A percentile compares a stretch with the other conserved stretches of the same genome.
These are phyloP conservation scores for Circinella minor DNA, from an alignment of 371 early-diverging fungal genomes.

Conservation along the genomic window DNA sequence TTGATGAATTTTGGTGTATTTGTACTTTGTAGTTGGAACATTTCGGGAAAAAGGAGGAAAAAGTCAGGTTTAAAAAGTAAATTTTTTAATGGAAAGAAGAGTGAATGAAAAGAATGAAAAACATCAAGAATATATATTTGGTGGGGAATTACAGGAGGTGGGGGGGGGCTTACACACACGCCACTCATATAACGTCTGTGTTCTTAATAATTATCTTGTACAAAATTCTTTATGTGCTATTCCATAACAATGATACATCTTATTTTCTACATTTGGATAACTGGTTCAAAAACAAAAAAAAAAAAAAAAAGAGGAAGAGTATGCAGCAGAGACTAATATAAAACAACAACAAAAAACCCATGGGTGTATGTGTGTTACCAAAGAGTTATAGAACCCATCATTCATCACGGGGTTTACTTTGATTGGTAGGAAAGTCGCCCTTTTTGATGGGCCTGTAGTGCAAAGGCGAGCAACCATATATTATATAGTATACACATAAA, in stretches of 20 bases:
- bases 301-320: background rate
- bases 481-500: background rate
- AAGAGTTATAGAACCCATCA: background rate
- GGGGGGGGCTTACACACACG: background rate
- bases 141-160: background rate
- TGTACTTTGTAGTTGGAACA: background rate
- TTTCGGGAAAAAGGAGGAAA: constrained; percentile 7
- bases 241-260: constrained; percentile 6
- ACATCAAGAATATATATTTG: constrained; percentile 10
- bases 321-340: too few relatives aligned
- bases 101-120: constrained; percentile 3
- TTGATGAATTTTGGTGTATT: background rate
- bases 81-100: background rate
- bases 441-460: constrained; percentile 7
- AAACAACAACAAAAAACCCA: background rate
- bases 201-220: background rate
- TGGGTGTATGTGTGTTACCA: background rate
- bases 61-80: background rate
- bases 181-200: background rate
- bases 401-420: constrained; percentile 8
- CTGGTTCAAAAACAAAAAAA: background rate
- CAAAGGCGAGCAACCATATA: background rate
- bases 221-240: background rate
- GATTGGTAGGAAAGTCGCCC: constrained; percentile 10
- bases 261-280: background rate